Evolutionary conservation across 2,329 filamentous ascomycete genomes (phyloP), one percentile per base, ranked within the genome.

Genomic region (Trichothecium roseum): DNA sequence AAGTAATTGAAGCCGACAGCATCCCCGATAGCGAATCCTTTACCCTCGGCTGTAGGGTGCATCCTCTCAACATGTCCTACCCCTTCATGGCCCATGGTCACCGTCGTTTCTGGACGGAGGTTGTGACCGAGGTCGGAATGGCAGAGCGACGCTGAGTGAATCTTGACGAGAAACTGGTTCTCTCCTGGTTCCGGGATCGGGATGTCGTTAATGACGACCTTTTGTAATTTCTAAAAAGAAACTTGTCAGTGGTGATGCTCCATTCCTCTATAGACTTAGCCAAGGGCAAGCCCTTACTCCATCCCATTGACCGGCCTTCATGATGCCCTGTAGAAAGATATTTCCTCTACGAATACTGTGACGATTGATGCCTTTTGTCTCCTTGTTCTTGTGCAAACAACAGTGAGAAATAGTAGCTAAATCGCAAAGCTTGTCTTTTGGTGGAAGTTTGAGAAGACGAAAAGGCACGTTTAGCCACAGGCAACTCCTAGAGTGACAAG

Each of bases 1-100:
- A 66, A 63, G 40, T 65, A 65, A 20, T 63, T 55, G 39, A 65
- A 64, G 18, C 65, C 66, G 34, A 68, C 57, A 2, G 52, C 49
- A 37, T 68, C 62, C 13, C 64, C 64, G 6, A 58, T 41, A 15
- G 53, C 48, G 46, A 66, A 63, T 4, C 62, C 62, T 34, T 58
- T 59, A 31, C 40, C 43, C 35, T 54, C 49, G 4, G 57, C 52
- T 3, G 48, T 51, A 1, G 55, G 49, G 36, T 57, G 49, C 5
- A 66, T 51, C 7, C 51, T 47, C 12, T 58, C 56, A 32, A 67
- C 57, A 37, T 60, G 47, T 1, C 63, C 64, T 16, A 64, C 60
- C 13, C 63, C 65, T 49, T 68, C 66, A 41, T 68, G 65, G 4
- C 64, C 63, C 5, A 66, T 43, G 28, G 44, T 44, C 9, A 48